Percentiles rank a stretch among this genome's conserved stretches.
Conservation (phyloP, 305 asterid species). For the Fraxinus ornus region DNA sequence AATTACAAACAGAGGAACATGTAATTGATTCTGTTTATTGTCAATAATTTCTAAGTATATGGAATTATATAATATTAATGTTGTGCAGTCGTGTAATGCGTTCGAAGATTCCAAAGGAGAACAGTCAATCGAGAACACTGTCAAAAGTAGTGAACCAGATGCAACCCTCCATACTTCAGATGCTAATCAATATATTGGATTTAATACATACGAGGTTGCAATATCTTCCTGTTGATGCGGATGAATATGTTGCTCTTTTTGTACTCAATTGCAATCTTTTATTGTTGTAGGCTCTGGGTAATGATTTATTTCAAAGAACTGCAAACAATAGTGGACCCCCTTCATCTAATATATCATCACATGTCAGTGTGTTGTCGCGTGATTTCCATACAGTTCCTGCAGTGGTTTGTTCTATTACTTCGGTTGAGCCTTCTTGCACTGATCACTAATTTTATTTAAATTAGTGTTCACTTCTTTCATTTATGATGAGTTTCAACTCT, state of each 20-base stretch:
- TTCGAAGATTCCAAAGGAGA: conserved; percentile 45
- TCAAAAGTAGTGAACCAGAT: conserved; percentile 32
- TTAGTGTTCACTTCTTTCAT: not conserved
- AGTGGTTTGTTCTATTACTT: conserved; percentile 34
- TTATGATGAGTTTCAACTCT: conserved; percentile 17
- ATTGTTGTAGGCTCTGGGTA: conserved; percentile 39
- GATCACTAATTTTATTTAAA: conserved; percentile 9
- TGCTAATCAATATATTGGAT: conserved; percentile 43
- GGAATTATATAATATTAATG: conserved; percentile 8
- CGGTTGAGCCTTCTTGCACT: conserved; percentile 15
- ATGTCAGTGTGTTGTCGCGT: conserved; percentile 34
- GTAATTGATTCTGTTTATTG: conserved; percentile 12
- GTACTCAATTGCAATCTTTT: conserved; percentile 23
- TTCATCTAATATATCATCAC: conserved; percentile 35
- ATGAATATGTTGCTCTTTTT: conserved; percentile 21
- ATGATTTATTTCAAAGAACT: conserved; percentile 34
- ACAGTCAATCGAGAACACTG: conserved; percentile 29
- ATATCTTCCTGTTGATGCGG: conserved; percentile 18
- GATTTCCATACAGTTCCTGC: conserved; percentile 39
- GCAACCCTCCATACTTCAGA: conserved; percentile 34
- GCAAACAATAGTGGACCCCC: conserved; percentile 36
- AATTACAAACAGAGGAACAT: not conserved
- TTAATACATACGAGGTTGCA: conserved; percentile 49
- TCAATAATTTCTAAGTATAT: not conserved
- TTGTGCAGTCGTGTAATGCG: conserved; percentile 67